A percentile compares a stretch with the other conserved stretches of the same genome.
phyloP scores from a whole-genome alignment of 495 filamentous ascomycete genomes.

The Glonium stellatum region DNA sequence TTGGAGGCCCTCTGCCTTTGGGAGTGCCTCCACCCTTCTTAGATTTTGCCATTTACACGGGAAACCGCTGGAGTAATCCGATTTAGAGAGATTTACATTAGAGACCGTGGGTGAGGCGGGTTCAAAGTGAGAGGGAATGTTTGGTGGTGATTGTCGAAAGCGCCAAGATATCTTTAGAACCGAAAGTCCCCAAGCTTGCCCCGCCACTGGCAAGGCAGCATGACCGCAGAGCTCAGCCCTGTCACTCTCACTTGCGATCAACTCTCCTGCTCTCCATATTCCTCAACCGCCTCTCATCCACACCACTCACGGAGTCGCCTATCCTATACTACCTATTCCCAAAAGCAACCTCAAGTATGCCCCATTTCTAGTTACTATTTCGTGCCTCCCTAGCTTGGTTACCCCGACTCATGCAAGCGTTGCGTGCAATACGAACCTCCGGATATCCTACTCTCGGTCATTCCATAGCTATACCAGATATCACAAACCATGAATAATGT shows the following conservation, averaged over 20 bases:
- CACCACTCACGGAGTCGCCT: not conserved
- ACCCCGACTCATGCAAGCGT: not conserved
- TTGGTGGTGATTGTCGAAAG: not conserved
- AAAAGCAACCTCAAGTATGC: not conserved
- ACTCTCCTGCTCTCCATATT: not conserved
- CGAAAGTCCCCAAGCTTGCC: not conserved
- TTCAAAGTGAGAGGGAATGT: too few relatives aligned
- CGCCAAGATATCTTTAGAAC: not conserved
- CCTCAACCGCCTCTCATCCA: not conserved
- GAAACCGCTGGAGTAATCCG: too few relatives aligned
- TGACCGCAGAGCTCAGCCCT: not conserved
- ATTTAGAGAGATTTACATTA: too few relatives aligned
- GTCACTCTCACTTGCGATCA: not conserved
- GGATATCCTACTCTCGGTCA: not conserved
- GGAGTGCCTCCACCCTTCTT: not conserved
- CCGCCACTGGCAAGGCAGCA: not conserved
- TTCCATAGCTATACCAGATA: not conserved
- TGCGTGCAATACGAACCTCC: not conserved
- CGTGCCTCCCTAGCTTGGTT: too few relatives aligned
- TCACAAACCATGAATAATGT: slow-evolving; percentile 22
- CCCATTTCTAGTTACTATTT: not conserved
- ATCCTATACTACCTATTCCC: not conserved
- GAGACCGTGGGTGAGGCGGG: too few relatives aligned
- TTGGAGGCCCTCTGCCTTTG: not conserved
- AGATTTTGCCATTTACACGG: not conserved